Evolutionary conservation across 352 stramenopile genomes (phyloP).

Genomic region (Albugo candida): DNA sequence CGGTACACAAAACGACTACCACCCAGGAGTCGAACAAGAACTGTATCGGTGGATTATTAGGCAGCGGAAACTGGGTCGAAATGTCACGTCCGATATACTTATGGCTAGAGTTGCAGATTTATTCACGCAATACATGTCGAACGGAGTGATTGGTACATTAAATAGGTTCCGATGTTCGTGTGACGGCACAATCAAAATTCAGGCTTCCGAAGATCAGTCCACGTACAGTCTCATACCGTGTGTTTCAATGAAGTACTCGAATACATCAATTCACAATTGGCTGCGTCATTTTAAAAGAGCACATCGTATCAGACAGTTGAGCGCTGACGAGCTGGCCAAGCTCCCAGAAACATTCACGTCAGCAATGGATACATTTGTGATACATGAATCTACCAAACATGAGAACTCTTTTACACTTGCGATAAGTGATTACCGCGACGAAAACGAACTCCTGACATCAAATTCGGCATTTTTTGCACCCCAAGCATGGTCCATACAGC

Average conservation of each 20-base stretch:
- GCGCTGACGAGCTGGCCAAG: conserved; percentile 23
- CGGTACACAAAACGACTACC: conserved; percentile 29
- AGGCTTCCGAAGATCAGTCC: conserved; percentile 11
- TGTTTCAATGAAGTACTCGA: conserved; percentile 14
- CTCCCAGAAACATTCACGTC: conserved; percentile 33
- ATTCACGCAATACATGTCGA: conserved; percentile 33
- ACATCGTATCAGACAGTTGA: conserved; percentile 32
- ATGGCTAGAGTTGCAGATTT: conserved; percentile 34
- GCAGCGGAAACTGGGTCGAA: conserved; percentile 25
- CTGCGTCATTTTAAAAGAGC: conserved; percentile 46
- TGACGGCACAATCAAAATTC: too few species aligned
- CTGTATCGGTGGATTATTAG: conserved; percentile 71
- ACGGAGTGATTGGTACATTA: too few species aligned
- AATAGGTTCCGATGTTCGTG: too few species aligned
- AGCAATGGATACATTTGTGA: conserved; percentile 19
- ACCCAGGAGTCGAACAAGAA: conserved; percentile 60
- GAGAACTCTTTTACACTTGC: too few species aligned
- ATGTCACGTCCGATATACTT: conserved; percentile 26
- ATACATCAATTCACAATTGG: conserved; percentile 22
- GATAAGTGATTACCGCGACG: too few species aligned
- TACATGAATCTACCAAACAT: too few species aligned
- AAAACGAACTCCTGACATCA: too few species aligned
- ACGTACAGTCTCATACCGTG: not conserved
- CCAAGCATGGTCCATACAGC: too few species aligned
- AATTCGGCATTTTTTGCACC: too few species aligned